These are phyloP conservation scores for Phytophthora sojae DNA, from an alignment of 352 stramenopile species.

Conservation along the genomic window DNA sequence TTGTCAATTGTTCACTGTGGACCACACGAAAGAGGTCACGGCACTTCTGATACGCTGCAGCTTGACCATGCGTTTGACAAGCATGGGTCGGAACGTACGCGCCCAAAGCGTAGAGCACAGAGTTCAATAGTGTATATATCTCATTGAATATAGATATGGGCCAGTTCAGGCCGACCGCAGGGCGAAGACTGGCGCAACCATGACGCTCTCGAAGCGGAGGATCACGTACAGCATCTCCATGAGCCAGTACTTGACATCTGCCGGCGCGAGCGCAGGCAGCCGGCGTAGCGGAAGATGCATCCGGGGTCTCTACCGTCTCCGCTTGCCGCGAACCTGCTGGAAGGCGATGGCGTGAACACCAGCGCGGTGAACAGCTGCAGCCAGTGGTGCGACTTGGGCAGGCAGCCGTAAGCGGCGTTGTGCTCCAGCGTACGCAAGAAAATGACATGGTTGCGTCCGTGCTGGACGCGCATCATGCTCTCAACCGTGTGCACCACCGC, in stretches of 20 bases:
- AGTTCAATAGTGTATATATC: background rate
- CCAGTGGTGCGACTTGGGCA: conserved; percentile 38
- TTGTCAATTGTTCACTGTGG: conserved; percentile 7
- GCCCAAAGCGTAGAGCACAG: too few relatives aligned
- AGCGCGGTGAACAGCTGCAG: conserved; percentile 40
- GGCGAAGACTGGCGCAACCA: conserved; percentile 43
- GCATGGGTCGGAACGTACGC: too few relatives aligned
- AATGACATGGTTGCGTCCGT: conserved; percentile 38
- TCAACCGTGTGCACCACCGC: conserved; percentile 43
- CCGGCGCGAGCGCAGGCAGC: conserved; percentile 30
- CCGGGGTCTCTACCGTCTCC: conserved; percentile 13
- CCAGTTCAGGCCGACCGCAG: conserved; percentile 4
- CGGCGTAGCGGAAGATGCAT: conserved; percentile 46
- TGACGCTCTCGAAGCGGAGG: conserved; percentile 52
- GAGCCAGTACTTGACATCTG: conserved; percentile 48
- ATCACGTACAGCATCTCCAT: conserved; percentile 57
- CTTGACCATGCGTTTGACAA: too few relatives aligned
- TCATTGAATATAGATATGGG: background rate
- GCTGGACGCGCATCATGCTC: conserved; percentile 37
- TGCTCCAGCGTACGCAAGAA: conserved; percentile 42
- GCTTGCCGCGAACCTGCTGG: conserved; percentile 3
- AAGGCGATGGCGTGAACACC: conserved; percentile 36
- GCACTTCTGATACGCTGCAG: background rate
- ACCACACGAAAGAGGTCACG: conserved; percentile 2
- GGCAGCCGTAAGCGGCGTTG: conserved; percentile 28